These are phyloP conservation scores for Gliomastix tumulicola DNA, from an alignment of 2,329 filamentous ascomycete species.

Conservation along the genomic window DNA sequence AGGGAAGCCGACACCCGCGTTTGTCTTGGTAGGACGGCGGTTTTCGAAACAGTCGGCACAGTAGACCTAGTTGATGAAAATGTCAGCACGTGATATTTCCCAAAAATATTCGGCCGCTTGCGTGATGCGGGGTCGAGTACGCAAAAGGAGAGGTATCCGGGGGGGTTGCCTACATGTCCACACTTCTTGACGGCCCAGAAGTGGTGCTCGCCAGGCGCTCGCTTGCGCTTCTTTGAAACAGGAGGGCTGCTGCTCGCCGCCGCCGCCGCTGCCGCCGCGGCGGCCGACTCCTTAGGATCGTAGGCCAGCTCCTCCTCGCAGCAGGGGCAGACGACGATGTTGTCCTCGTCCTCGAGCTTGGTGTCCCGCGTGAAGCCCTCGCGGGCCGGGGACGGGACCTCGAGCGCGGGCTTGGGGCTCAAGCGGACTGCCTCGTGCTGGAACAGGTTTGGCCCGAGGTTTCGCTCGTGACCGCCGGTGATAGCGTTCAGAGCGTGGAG, in stretches of 20 bases:
- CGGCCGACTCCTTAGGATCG: constrained; percentile 37
- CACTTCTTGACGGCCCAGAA: constrained; percentile 90
- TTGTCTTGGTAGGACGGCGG: constrained; percentile 32
- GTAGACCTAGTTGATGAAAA: constrained; percentile 42
- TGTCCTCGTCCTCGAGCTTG: constrained; percentile 37
- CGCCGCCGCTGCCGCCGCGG: constrained; percentile 3
- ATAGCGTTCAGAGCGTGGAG: too few relatives aligned
- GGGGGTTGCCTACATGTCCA: constrained; percentile 94
- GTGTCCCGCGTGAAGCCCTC: constrained; percentile 79
- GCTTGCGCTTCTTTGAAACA: constrained; percentile 30
- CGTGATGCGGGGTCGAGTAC: too few relatives aligned
- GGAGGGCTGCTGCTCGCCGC: constrained; percentile 7
- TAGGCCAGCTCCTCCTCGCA: constrained; percentile 80
- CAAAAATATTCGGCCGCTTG: too few relatives aligned
- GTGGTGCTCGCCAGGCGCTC: constrained; percentile 61
- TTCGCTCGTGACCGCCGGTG: too few relatives aligned
- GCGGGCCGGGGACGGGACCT: constrained; percentile 56
- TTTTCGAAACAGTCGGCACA: constrained; percentile 56
- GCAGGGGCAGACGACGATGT: constrained; percentile 74
- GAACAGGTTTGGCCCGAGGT: too few relatives aligned
- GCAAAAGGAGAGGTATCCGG: too few relatives aligned
- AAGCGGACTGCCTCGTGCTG: background rate
- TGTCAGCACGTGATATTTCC: too few relatives aligned
- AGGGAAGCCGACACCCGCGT: constrained; percentile 30
- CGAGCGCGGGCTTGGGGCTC: constrained; percentile 33